Percentiles rank a stretch among this genome's conserved stretches.
Evolutionary conservation across 2,329 filamentous ascomycete species (phyloP).

Genomic region (Cytospora chrysosperma): DNA sequence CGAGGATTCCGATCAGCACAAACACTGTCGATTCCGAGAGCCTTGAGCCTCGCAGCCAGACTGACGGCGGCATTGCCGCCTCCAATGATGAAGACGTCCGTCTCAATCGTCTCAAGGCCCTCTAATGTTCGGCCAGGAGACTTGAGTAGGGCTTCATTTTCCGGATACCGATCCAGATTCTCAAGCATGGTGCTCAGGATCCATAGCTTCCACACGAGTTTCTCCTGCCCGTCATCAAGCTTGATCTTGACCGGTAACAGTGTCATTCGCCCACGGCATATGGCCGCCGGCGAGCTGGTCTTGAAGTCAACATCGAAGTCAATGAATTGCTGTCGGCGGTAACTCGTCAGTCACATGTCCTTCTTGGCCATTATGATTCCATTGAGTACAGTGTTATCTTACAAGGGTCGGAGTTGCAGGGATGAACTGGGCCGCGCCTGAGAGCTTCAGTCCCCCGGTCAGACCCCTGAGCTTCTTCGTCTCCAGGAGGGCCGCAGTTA

Average conservation of each 20-base stretch:
- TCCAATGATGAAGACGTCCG: constrained; percentile 35
- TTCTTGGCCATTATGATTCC: not conserved
- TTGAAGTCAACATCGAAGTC: constrained; percentile 33
- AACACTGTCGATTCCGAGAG: constrained; percentile 35
- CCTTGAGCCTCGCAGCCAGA: constrained; percentile 39
- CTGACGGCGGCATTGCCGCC: constrained; percentile 34
- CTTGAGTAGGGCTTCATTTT: constrained; percentile 32
- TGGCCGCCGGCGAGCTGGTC: constrained; percentile 33
- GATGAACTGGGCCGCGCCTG: constrained; percentile 4
- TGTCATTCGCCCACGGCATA: constrained; percentile 34
- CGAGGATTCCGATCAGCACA: constrained; percentile 36
- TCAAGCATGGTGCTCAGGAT: constrained; percentile 32
- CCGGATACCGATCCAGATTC: constrained; percentile 29
- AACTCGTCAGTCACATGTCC: not conserved
- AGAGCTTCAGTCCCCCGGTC: not conserved
- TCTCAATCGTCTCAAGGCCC: constrained; percentile 26
- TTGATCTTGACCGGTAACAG: constrained; percentile 29
- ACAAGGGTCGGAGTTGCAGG: constrained; percentile 8
- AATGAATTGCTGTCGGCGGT: constrained; percentile 28
- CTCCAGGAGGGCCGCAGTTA: constrained; percentile 3
- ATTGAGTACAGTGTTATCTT: not conserved
- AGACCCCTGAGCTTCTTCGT: constrained; percentile 5
- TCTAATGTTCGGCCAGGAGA: constrained; percentile 25
- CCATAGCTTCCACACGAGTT: constrained; percentile 37
- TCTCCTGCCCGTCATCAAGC: not conserved